phyloP scores from a whole-genome alignment of 257 asterid genomes.

The Jasminum sambac region DNA sequence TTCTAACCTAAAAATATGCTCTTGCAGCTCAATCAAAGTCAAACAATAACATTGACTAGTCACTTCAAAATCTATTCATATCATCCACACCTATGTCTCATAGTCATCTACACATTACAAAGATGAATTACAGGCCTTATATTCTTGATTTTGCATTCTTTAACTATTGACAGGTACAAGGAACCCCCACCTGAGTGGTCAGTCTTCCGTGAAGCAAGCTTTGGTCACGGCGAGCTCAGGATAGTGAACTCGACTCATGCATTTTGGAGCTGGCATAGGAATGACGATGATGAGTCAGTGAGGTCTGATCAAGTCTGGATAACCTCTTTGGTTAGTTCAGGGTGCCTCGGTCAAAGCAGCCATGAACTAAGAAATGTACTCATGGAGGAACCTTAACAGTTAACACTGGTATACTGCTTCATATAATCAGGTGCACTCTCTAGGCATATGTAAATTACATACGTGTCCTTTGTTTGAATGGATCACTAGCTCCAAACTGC shows the following conservation, averaged over 20 bases:
- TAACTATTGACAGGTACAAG: slow-evolving; percentile 28
- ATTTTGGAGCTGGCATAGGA: slow-evolving; percentile 55
- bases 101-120: no score
- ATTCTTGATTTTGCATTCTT: no score
- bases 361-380: slow-evolving; percentile 26
- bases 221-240: slow-evolving; percentile 53
- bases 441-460: neutral
- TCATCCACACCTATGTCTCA: no score
- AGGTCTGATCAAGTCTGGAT: slow-evolving; percentile 45
- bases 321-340: slow-evolving; percentile 40
- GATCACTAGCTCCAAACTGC: neutral
- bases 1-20: no score
- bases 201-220: slow-evolving; percentile 34
- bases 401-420: neutral
- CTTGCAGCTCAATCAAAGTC: no score
- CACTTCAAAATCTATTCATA: no score
- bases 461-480: neutral
- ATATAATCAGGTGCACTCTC: neutral
- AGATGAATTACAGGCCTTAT: no score
- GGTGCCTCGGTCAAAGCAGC: slow-evolving; percentile 31
- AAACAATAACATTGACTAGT: no score
- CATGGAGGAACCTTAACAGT: slow-evolving; percentile 13
- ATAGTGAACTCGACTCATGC: slow-evolving; percentile 46
- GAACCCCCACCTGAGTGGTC: slow-evolving; percentile 49
- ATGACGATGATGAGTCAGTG: slow-evolving; percentile 47